phyloP scores from a whole-genome alignment of 495 filamentous ascomycete species.

The Haplographium delicatum region DNA sequence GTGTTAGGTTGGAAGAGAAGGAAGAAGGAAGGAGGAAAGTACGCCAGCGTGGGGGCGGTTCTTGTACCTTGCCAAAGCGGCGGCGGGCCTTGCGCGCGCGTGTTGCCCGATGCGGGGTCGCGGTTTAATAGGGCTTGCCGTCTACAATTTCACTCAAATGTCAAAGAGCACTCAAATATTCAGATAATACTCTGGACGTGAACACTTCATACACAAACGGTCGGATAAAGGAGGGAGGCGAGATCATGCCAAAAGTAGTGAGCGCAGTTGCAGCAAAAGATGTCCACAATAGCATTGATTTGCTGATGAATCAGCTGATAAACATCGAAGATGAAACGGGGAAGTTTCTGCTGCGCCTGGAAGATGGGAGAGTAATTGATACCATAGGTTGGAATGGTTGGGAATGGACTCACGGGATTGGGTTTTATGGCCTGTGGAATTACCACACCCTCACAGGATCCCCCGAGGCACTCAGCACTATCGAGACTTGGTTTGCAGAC shows the following conservation, averaged over 20 bases:
- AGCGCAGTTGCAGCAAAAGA: conserved; percentile 19
- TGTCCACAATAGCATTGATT: conserved; percentile 49
- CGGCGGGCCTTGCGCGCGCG: background rate
- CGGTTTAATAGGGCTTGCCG: background rate
- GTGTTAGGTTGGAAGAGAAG: too few relatives aligned
- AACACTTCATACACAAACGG: too few relatives aligned
- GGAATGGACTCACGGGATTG: conserved; percentile 80
- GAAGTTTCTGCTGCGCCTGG: conserved; percentile 58
- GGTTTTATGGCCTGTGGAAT: conserved; percentile 72
- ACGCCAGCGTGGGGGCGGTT: too few relatives aligned
- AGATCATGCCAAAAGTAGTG: background rate
- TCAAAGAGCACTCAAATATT: background rate
- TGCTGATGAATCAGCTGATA: conserved; percentile 61
- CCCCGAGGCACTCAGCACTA: conserved; percentile 43
- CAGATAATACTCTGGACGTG: background rate
- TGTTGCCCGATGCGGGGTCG: background rate
- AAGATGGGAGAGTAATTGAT: conserved; percentile 68
- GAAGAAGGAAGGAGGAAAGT: too few relatives aligned
- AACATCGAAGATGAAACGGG: conserved; percentile 67
- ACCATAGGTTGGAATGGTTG: conserved; percentile 74
- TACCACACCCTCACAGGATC: conserved; percentile 64
- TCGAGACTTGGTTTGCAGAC: conserved; percentile 62
- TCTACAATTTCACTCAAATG: background rate
- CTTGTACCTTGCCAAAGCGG: too few relatives aligned
- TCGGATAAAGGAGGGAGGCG: background rate